Evolutionary conservation across 208 protist species (phyloP).

Genomic region (Acanthamoeba divionensis): DNA sequence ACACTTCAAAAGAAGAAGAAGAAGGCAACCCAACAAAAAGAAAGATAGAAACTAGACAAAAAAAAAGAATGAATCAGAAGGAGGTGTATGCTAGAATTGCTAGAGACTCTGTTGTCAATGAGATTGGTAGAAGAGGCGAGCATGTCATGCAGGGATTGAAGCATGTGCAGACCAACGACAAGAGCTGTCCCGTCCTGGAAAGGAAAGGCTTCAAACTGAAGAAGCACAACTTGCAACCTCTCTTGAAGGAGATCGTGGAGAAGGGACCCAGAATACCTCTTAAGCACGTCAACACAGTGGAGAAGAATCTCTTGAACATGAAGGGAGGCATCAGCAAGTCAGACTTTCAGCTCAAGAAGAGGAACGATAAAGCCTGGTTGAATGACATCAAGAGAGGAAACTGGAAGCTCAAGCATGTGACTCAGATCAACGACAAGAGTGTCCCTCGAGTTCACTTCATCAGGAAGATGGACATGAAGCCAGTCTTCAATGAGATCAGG

Average conservation of each 20-base stretch:
- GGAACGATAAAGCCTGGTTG: not conserved
- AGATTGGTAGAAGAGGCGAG: not conserved
- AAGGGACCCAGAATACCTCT: not conserved
- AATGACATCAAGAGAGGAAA: constrained; percentile 15
- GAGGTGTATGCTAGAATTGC: no score
- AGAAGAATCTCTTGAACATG: not conserved
- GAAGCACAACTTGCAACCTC: not conserved
- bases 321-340: not conserved
- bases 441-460: not conserved
- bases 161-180: constrained; percentile 18
- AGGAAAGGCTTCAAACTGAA: not conserved
- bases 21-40: no score
- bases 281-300: not conserved
- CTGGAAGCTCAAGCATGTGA: not conserved
- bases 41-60: no score
- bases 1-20: no score
- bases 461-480: not conserved
- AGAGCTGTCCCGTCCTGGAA: not conserved
- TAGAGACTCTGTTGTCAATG: not conserved
- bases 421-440: not conserved
- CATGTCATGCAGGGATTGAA: not conserved
- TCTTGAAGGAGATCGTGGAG: not conserved
- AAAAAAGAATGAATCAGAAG: no score
- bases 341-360: constrained; percentile 6
- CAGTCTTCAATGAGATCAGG: not conserved